These are phyloP conservation scores for Cephalotrichum gorgonifer DNA, from an alignment of 2,329 filamentous ascomycete species.

Conservation along the genomic window DNA sequence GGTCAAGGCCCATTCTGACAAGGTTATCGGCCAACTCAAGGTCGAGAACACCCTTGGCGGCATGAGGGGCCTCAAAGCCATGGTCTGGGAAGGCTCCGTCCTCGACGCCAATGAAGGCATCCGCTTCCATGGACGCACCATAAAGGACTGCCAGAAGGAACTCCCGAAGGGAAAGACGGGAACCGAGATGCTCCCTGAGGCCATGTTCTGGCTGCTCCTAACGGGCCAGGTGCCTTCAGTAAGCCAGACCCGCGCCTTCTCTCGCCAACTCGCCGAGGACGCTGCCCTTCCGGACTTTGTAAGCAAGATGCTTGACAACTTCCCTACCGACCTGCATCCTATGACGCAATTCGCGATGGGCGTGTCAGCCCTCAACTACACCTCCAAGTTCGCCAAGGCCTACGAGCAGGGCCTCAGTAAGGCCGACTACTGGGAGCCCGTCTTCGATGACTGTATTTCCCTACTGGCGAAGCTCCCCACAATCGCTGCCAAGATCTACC, in stretches of 20 bases:
- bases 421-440: conserved; percentile 97
- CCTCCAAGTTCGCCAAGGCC: conserved; percentile 83
- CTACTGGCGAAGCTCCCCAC: conserved; percentile 93
- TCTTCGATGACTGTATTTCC: conserved; percentile 89
- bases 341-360: conserved; percentile 98
- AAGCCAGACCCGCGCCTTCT: conserved; percentile 71
- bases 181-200: conserved; percentile 95
- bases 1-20: conserved; percentile 76
- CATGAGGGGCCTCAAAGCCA: conserved; percentile 94
- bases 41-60: conserved; percentile 89
- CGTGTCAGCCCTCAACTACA: conserved; percentile 91
- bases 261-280: conserved; percentile 78
- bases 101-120: conserved; percentile 96
- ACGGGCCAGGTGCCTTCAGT: conserved; percentile 85
- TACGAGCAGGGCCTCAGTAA: conserved; percentile 90
- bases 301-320: conserved; percentile 76
- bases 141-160: conserved; percentile 93
- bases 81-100: conserved; percentile 98
- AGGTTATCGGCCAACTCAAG: conserved; percentile 84
- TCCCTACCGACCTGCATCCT: conserved; percentile 84
- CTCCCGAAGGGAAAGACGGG: conserved; percentile 86
- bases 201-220: conserved; percentile 98
- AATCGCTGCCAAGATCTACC: conserved; percentile 95
- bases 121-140: conserved; percentile 93
- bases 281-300: conserved; percentile 74